Conservation (phyloP, 2,329 filamentous ascomycete species). For the Colletotrichum orchidophilum region DNA sequence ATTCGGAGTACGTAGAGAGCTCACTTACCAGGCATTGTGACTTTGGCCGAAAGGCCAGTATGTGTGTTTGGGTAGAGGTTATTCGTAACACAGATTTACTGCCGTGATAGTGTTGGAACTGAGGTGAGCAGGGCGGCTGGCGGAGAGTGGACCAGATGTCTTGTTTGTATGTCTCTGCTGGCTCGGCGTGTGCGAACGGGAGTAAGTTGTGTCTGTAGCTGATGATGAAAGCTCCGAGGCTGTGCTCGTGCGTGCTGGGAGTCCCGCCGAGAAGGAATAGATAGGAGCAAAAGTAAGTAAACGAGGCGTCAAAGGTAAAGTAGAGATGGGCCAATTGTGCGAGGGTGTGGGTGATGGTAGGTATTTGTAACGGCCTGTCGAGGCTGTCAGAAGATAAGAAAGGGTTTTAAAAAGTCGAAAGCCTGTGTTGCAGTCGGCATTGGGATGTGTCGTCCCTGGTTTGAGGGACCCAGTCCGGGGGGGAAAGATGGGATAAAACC, state of each 20-base stretch:
- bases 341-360: constrained; percentile 12
- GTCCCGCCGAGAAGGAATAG: neutral
- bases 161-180: neutral
- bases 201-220: neutral
- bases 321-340: neutral
- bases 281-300: neutral
- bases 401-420: constrained; percentile 3
- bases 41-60: neutral
- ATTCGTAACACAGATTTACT: neutral
- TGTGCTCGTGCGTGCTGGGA: neutral
- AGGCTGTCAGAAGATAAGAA: constrained; percentile 29
- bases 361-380: constrained; percentile 29
- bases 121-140: neutral
- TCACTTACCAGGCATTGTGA: constrained; percentile 29
- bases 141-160: neutral
- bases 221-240: neutral
- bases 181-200: neutral
- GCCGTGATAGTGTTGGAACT: neutral
- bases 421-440: constrained; percentile 25
- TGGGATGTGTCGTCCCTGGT: constrained; percentile 28
- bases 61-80: neutral
- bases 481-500: constrained; percentile 13
- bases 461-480: constrained; percentile 24
- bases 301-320: neutral
- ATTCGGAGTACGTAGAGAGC: neutral